Evolutionary conservation across 2,329 filamentous ascomycete genomes (phyloP), one percentile per base, ranked within the genome.

Genomic region (Aureobasidium namibiae): DNA sequence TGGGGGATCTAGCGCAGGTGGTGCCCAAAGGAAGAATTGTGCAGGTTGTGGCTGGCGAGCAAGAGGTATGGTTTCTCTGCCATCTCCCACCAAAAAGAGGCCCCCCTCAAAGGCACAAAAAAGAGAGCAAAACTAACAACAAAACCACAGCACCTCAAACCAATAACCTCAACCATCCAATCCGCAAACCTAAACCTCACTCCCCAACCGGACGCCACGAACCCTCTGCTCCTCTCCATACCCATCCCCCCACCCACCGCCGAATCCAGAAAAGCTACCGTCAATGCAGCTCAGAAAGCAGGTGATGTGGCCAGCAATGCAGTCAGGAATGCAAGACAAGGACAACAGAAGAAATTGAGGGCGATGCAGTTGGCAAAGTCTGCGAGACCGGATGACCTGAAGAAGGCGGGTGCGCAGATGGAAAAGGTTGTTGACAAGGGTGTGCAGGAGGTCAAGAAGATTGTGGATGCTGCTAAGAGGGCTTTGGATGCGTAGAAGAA

Each of bases 1-100:
- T 89, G 53, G 78, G 80, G 10, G 85, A 88, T 67, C 67, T 89
- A 60, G 86, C 85, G 2, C 85, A 87, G 67, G 82, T 89, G 16
- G 75, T 88, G 39, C 83, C 84, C 0, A 84, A 85, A 66, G 84
- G 85, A 11, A 72, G 85, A 59, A 78, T 77, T 65, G 70, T 88
- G 31, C 80, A 82, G 61, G 75, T 89, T n/a, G 69, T 87, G 23
- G 82, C 82, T 39, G 81, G 83, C 14, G 86, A 89, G 66, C 80
- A 83, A 66, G 81, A 82, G 61, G 84, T 87, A 68, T 65, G 78
- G 29, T n/a, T n/a, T n/a, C n/a, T n/a, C n/a, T n/a, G n/a, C n/a
- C n/a, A n/a, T n/a, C n/a, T n/a, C n/a, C n/a, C n/a, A n/a, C n/a
- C n/a, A n/a, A n/a, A n/a, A n/a, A n/a, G n/a, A n/a, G n/a, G n/a